Evolutionary conservation across 257 asterid species (phyloP).

Genomic region (Eustoma russellianum): DNA sequence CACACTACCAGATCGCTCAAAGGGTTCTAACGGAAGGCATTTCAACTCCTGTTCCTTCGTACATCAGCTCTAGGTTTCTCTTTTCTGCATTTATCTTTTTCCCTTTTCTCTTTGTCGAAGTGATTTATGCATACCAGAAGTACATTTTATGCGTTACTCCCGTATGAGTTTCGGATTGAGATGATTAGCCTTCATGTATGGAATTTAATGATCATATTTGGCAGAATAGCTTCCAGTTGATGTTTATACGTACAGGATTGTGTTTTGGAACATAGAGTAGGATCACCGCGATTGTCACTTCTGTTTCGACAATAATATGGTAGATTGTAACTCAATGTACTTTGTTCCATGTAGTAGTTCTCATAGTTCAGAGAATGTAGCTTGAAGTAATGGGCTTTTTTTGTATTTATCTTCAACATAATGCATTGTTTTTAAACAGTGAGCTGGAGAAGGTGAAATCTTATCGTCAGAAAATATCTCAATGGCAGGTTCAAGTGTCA

Average conservation of each 20-base stretch:
- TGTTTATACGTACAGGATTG: too few relatives aligned
- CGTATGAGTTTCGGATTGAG: not conserved
- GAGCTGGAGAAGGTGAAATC: slow-evolving; percentile 90
- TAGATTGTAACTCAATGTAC: too few relatives aligned
- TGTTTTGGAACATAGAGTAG: too few relatives aligned
- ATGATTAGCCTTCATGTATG: too few relatives aligned
- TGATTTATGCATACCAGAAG: not conserved
- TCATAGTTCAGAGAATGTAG: not conserved
- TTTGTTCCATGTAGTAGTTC: too few relatives aligned
- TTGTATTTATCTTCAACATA: slow-evolving; percentile 4
- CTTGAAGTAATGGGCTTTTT: slow-evolving; percentile 5
- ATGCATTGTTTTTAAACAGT: slow-evolving; percentile 30
- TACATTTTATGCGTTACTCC: not conserved
- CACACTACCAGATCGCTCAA: slow-evolving; percentile 58
- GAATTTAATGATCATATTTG: too few relatives aligned
- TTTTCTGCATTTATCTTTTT: not conserved
- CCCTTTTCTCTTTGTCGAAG: not conserved
- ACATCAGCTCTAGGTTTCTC: slow-evolving; percentile 64
- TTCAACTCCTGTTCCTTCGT: slow-evolving; percentile 89
- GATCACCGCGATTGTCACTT: too few relatives aligned
- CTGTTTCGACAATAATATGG: too few relatives aligned
- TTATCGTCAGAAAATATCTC: slow-evolving; percentile 62
- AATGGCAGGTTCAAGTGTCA: slow-evolving; percentile 82
- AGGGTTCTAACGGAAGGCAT: slow-evolving; percentile 60
- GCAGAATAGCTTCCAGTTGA: too few relatives aligned